Evolutionary conservation across 805 yeast species (phyloP).

Genomic region (Wickerhamomyces silvicola): DNA sequence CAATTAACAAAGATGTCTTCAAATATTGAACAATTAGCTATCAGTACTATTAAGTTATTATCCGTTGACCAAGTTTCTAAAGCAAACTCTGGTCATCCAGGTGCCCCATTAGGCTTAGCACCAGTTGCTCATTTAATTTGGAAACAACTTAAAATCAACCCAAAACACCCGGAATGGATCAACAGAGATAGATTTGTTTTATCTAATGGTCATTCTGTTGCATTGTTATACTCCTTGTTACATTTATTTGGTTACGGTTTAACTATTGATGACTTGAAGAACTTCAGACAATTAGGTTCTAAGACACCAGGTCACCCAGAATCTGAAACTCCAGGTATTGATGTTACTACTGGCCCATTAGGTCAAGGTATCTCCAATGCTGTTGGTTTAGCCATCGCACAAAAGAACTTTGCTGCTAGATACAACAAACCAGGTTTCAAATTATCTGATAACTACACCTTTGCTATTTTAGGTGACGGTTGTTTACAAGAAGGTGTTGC

Average conservation of each 20-base stretch:
- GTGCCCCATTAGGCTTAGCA: slow-evolving; percentile 98
- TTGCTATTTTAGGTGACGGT: slow-evolving; percentile 89
- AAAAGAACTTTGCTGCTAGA: slow-evolving; percentile 83
- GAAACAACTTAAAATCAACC: slow-evolving; percentile 79
- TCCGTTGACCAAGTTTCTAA: slow-evolving; percentile 81
- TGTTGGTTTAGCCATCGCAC: slow-evolving; percentile 95
- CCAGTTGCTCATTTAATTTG: slow-evolving; percentile 89
- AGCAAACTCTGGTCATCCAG: slow-evolving; percentile 98
- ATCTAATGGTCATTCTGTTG: slow-evolving; percentile 96
- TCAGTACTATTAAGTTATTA: slow-evolving; percentile 83
- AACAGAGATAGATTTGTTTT: slow-evolving; percentile 93
- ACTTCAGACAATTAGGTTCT: slow-evolving; percentile 84
- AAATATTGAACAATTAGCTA: slow-evolving; percentile 60
- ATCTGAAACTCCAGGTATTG: slow-evolving; percentile 84
- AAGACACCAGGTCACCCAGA: slow-evolving; percentile 99
- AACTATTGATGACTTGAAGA: slow-evolving; percentile 78
- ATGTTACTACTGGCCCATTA: slow-evolving; percentile 97
- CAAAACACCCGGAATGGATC: slow-evolving; percentile 86
- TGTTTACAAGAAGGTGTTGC: slow-evolving; percentile 98
- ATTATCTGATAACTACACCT: slow-evolving; percentile 71
- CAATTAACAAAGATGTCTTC: slow-evolving; percentile 8
- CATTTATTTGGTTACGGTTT: slow-evolving; percentile 81
- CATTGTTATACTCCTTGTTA: slow-evolving; percentile 76
- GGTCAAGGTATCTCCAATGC: slow-evolving; percentile 98
- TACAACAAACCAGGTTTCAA: slow-evolving; percentile 83